Evolutionary conservation across 768 basidiomycete species (phyloP), one percentile per base, ranked within the genome.

Genomic region (Collybiopsis luxurians): DNA sequence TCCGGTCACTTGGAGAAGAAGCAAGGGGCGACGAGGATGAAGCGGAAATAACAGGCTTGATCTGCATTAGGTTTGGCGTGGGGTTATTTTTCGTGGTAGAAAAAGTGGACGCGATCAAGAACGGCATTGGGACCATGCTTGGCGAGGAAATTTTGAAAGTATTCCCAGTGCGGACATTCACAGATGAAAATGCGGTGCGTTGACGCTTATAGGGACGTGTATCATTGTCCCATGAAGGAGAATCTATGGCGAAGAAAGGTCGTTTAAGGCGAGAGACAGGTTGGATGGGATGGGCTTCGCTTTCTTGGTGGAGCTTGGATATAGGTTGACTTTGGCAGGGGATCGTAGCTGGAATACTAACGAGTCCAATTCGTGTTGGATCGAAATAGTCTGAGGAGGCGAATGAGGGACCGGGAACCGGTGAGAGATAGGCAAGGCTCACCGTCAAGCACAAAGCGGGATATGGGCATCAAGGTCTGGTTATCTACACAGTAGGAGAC

Each of bases 401-500:
- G 12, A 39, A 10, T 39, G 26, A 38, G 10, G 15, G 4, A 27
- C 21, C 12, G 19, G 10, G 5, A 42, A 43, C 53, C 23, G n/a
- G 27, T 10, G 0, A 24, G 11, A 19, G 3, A 45, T 2, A 12
- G 13, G 31, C 31, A 6, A 31, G 27, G 17, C 53, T 30, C n/a
- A 44, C 53, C 53, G 19, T 54, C 53, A 44, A 54, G 53, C 39
- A 54, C 53, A 31, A 43, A 54, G 19, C n/a, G n/a, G 17, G 53
- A 43, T 3, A 54, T 34, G 13, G 53, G 40, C 12, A 54, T 28
- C 9, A 28, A 11, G 6, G 5, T n/a, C 19, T 54, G 53, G 13
- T 31, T 34, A 19, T 30, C 39, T 12, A 54, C 43, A 13, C 53
- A 54, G 17, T 38, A 17, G 26, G 28, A 27, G 27, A 54, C 31